Evolutionary conservation across 129 eudicot genomes (phyloP), one percentile per base, ranked within the genome.

Genomic region (Gnaphalium uliginosum): DNA sequence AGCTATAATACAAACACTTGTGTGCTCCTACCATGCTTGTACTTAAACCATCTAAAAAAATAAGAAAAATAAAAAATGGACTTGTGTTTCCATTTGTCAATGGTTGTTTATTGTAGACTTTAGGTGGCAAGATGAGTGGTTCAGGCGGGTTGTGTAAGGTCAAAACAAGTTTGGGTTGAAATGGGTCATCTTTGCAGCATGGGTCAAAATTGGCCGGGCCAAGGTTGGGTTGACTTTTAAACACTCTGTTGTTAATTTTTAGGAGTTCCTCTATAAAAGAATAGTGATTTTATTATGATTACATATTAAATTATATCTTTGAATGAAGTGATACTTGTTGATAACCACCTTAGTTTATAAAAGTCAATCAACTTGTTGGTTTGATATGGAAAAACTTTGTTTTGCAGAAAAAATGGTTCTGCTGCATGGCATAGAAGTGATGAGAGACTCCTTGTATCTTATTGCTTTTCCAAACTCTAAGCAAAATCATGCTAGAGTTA

Each of bases 371-470:
- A 21, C 37, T 33, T 77, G 17, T 25, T 79, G n/a, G 70, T 39
- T 53, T 54, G 72, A 15, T 39, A 4, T 64, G 29, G 26, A 13
- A 29, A 33, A 43, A 23, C 48, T n/a, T 30, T 78, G 72, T 58
- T 17, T 60, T 84, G 87, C 89, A 89, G 96, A 89, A 84, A 78
- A 89, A 84, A 65, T 89, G 95, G 95, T 86, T 86, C 74, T 89
- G 95, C 80, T 89, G 95, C 84, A 80, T 89, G 81, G 63, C 79
- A 43, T 82, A 51, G 26, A 71, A 60, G 70, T 41, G 83, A 80
- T 66, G 75, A 80, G 78, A 79, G 83, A 80, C 79, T 73, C 14
- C 75, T 80, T 80, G 83, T 80, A 80, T 80, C 79, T 80, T 80
- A 73, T 79, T 69, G 72, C 66, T 75, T 63, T 62, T 75, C 26